A percentile compares a stretch with the other conserved stretches of the same genome.
phyloP scores from a whole-genome alignment of 768 basidiomycete genomes.

The Pisolithus orientalis region DNA sequence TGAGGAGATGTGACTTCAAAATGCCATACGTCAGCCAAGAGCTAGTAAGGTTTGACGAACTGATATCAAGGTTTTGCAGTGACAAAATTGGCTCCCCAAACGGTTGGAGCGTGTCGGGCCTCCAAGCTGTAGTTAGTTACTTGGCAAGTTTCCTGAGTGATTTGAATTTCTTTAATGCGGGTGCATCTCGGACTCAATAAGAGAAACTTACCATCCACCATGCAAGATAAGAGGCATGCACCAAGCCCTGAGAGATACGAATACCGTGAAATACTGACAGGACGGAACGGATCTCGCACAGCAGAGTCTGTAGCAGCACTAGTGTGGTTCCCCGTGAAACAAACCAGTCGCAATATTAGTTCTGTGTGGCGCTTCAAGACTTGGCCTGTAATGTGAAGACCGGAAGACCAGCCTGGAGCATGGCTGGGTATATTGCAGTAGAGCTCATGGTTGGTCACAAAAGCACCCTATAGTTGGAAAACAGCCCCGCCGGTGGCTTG shows the following conservation, averaged over 20 bases:
- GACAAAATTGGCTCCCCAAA: neutral
- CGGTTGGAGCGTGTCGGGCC: no score
- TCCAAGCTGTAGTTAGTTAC: no score
- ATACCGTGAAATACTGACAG: neutral
- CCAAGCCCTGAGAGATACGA: neutral
- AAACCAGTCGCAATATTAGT: neutral
- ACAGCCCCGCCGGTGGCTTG: no score
- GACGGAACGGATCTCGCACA: neutral
- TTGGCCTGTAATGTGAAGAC: neutral
- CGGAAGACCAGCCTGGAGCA: no score
- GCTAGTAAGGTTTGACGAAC: neutral
- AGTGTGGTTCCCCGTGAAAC: neutral
- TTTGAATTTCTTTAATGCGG: no score
- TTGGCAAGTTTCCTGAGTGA: no score
- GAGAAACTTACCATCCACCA: neutral
- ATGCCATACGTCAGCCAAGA: neutral
- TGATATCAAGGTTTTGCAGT: neutral
- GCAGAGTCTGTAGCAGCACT: no score
- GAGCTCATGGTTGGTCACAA: no score
- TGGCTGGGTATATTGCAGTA: no score
- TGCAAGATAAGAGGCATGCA: neutral
- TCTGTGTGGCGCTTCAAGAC: neutral
- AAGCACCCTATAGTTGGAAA: no score
- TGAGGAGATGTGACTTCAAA: no score
- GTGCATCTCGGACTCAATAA: neutral